Conservation (phyloP, 306 rosid species). For the barrel medic (Medicago truncatula) region MtrunA17r5.0-ANR NC_053048.1:7130501-7131000, state of each 20-base stretch:
- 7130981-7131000: no score
- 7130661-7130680: slow-evolving; percentile 35
- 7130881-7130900: no score
- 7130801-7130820: no score
- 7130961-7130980: no score
- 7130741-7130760: neutral
- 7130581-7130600: slow-evolving; percentile 57
- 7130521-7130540: slow-evolving; percentile 45
- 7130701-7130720: neutral
- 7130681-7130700: neutral
- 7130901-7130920: no score
- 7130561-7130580: slow-evolving; percentile 60
- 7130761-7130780: no score
- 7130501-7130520: slow-evolving; percentile 41
- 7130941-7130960: no score
- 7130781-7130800: neutral
- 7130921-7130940: no score
- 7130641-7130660: slow-evolving; percentile 7
- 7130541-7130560: slow-evolving; percentile 90
- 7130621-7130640: slow-evolving; percentile 43
- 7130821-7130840: no score
- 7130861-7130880: no score
- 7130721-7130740: neutral
- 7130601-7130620: slow-evolving; percentile 53
- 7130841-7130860: no score